Percentiles rank a stretch among this genome's conserved stretches.
Conservation (phyloP, 2,329 filamentous ascomycete genomes). For the Diaporthe batatas region DNA sequence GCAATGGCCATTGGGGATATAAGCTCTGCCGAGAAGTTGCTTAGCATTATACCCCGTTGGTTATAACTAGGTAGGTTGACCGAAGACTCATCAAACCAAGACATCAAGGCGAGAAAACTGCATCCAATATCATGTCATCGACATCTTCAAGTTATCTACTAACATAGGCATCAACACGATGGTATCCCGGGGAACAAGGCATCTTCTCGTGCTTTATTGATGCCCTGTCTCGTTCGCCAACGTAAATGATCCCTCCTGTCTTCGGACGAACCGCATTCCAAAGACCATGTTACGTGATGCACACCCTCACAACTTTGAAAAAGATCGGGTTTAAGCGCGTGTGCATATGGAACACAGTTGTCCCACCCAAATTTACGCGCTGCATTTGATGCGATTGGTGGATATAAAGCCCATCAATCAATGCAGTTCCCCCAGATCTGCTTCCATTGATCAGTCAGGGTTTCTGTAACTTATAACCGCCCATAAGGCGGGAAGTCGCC, state of each 20-base stretch:
- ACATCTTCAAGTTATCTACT: neutral
- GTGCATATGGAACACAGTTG: neutral
- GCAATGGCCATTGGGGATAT: neutral
- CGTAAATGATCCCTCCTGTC: too few species aligned
- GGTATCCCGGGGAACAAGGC: too few species aligned
- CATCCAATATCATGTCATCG: neutral
- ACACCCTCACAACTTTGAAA: neutral
- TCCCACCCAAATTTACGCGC: neutral
- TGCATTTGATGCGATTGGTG: conserved; percentile 23
- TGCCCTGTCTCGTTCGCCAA: neutral
- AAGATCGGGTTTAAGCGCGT: neutral
- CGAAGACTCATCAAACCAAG: neutral
- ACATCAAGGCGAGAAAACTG: neutral
- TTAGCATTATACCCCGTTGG: neutral
- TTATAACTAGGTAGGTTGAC: too few species aligned
- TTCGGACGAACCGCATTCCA: conserved; percentile 23
- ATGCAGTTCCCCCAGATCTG: neutral
- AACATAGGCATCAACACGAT: neutral
- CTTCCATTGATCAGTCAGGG: conserved; percentile 2
- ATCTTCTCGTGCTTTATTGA: neutral
- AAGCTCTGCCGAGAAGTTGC: conserved; percentile 30
- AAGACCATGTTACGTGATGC: neutral
- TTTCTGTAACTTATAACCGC: conserved; percentile 24
- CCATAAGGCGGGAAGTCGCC: conserved; percentile 11
- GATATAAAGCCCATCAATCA: conserved; percentile 9